Evolutionary conservation across 2,329 filamentous ascomycete species (phyloP).

Genomic region (Helminthosporium solani): DNA sequence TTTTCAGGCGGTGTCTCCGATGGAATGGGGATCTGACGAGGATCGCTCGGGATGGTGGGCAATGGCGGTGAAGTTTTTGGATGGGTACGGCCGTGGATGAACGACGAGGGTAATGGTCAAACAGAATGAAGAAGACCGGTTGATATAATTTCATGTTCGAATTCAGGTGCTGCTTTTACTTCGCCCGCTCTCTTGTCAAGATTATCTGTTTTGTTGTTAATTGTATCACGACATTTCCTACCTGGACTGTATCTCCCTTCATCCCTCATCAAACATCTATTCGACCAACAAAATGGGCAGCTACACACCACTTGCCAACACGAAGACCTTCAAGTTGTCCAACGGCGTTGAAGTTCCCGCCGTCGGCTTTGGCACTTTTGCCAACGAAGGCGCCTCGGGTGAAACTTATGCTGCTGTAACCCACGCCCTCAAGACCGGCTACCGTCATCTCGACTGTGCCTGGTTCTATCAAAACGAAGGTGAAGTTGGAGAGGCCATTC

Average conservation of each 20-base stretch:
- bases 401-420: slow-evolving; percentile 58
- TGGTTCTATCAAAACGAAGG: slow-evolving; percentile 71
- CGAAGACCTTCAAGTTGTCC: slow-evolving; percentile 54
- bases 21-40: slow-evolving; percentile 9
- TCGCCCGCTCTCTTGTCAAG: no score
- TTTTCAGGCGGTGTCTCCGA: slow-evolving; percentile 10
- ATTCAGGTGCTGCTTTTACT: background rate
- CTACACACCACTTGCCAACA: slow-evolving; percentile 26
- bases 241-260: no score
- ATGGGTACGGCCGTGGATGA: background rate
- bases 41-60: slow-evolving; percentile 3
- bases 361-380: slow-evolving; percentile 73
- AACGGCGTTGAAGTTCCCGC: slow-evolving; percentile 65
- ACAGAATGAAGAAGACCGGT: background rate
- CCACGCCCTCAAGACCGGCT: slow-evolving; percentile 59
- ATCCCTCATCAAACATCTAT: background rate
- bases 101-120: background rate
- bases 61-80: slow-evolving; percentile 1
- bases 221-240: no score
- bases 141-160: background rate
- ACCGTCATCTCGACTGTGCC: slow-evolving; percentile 67
- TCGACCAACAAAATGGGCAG: slow-evolving; percentile 20
- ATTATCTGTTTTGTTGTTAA: no score
- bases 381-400: slow-evolving; percentile 63
- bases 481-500: slow-evolving; percentile 67